A percentile compares a stretch with the other conserved stretches of the same genome.
phyloP scores from a whole-genome alignment of 768 basidiomycete species.

The Lactarius evosmus region DNA sequence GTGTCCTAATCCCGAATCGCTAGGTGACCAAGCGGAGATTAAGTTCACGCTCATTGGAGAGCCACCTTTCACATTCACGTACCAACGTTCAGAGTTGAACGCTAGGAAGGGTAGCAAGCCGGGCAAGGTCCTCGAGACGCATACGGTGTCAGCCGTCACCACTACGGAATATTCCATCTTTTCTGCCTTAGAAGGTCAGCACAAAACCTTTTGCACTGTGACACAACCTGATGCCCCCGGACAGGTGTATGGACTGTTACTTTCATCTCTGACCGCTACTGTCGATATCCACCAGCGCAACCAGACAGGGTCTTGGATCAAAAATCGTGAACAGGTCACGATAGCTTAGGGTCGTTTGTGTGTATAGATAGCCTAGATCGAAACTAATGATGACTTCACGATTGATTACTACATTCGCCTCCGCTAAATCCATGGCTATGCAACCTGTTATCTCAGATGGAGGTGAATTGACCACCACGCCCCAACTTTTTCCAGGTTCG shows the following conservation, averaged over 20 bases:
- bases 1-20: constrained; percentile 7
- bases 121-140: constrained; percentile 84
- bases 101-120: constrained; percentile 64
- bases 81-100: constrained; percentile 76
- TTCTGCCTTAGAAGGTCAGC: constrained; percentile 83
- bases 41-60: constrained; percentile 85
- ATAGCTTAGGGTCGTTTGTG: constrained; percentile 18
- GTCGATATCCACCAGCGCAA: constrained; percentile 78
- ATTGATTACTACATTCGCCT: constrained; percentile 18
- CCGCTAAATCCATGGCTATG: background rate
- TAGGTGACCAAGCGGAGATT: constrained; percentile 93
- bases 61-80: constrained; percentile 95
- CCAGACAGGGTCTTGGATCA: constrained; percentile 47
- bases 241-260: constrained; percentile 90
- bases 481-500: background rate
- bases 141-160: constrained; percentile 79
- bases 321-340: constrained; percentile 29
- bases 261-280: constrained; percentile 85
- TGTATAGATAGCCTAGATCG: constrained; percentile 20
- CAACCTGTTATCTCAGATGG: background rate
- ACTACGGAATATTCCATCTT: constrained; percentile 83
- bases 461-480: constrained; percentile 2
- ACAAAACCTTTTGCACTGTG: constrained; percentile 3
- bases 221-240: constrained; percentile 6
- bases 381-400: constrained; percentile 19